Evolutionary conservation across 1,139 yeast species (phyloP), one percentile per base, ranked within the genome.

Genomic region (Geotrichum restrictum): DNA sequence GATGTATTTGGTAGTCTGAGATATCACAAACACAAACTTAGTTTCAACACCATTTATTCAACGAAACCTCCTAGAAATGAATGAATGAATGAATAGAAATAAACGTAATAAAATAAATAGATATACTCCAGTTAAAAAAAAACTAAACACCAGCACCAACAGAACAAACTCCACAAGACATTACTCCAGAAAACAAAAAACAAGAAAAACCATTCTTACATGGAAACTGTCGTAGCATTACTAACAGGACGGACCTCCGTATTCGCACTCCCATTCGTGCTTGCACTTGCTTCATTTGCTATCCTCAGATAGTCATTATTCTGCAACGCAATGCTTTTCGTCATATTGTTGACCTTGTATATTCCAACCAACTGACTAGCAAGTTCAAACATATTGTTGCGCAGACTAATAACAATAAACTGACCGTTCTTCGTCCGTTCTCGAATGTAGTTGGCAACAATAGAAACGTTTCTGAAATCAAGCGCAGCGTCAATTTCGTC

Each of bases 401-500:
- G 79, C 63, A 94, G 76, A 0, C 98, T 91, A 48, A 94, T 94
- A 34, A 94, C 98, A 64, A 94, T 82, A 64, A 94, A 94, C 65
- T 94, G 99, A 1, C 98, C 98, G 69, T 91, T 88, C 70, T 87
- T 87, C 2, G 98, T 94, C 50, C 97, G 77, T 62, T 93, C 97
- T 65, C 89, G 91, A 66, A 94, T 94, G 67, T 94, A 94, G 64
- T 91, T 91, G 2, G 98, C 99, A 53, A 94, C 96, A 70, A 93
- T 93, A 13, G 96, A 88, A 47, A 94, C 98, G 64, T 94, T 94
- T 66, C 98, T 76, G 71, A 93, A 94, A 72, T 94, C 99, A 61
- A 94, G 77, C 1, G 99, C 99, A 0, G 99, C 99, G 72, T 94
- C 99, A 62, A 94, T 93, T 72, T 94, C 99, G 73, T 94, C 99